Percentiles rank a stretch among this genome's conserved stretches.
Evolutionary conservation across 768 basidiomycete species (phyloP).

Genomic region (Cyclocybe cylindracea): DNA sequence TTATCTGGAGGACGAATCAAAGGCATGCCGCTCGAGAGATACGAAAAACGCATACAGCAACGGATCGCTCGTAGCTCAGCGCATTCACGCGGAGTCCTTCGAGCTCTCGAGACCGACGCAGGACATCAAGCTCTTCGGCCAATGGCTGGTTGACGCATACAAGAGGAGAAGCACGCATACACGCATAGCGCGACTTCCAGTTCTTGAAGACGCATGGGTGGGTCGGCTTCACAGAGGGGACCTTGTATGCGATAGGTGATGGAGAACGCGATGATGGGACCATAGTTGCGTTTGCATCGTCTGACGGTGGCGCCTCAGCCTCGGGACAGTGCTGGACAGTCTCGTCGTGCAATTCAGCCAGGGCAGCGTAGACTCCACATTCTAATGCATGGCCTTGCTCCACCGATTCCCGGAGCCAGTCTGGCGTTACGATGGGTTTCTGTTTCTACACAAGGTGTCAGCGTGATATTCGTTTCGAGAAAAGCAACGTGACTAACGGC

Average conservation of each 20-base stretch:
- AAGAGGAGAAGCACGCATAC: slow-evolving; percentile 64
- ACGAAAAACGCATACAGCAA: slow-evolving; percentile 52
- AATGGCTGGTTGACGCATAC: slow-evolving; percentile 70
- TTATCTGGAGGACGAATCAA: slow-evolving; percentile 16
- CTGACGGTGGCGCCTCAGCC: slow-evolving; percentile 17
- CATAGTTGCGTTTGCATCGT: not conserved
- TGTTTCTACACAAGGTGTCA: slow-evolving; percentile 43
- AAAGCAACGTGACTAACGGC: slow-evolving; percentile 48
- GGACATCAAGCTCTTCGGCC: slow-evolving; percentile 55
- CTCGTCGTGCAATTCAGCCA: slow-evolving; percentile 49
- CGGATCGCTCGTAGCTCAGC: slow-evolving; percentile 71
- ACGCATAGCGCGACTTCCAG: slow-evolving; percentile 52
- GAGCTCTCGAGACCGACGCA: slow-evolving; percentile 57
- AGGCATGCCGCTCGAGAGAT: not conserved
- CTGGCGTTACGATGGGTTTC: slow-evolving; percentile 68
- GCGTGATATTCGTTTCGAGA: not conserved
- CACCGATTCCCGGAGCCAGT: slow-evolving; percentile 69
- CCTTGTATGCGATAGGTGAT: not conserved
- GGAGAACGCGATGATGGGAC: slow-evolving; percentile 3
- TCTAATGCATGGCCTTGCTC: slow-evolving; percentile 43
- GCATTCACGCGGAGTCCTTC: slow-evolving; percentile 71
- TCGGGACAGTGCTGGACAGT: slow-evolving; percentile 45
- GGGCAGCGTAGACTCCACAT: slow-evolving; percentile 56
- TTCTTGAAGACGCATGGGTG: slow-evolving; percentile 25
- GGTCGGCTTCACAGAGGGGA: slow-evolving; percentile 19